Base-by-base conservation (phyloP, 2,329 filamentous ascomycete genomes). In the Nemania serpens region DNA sequence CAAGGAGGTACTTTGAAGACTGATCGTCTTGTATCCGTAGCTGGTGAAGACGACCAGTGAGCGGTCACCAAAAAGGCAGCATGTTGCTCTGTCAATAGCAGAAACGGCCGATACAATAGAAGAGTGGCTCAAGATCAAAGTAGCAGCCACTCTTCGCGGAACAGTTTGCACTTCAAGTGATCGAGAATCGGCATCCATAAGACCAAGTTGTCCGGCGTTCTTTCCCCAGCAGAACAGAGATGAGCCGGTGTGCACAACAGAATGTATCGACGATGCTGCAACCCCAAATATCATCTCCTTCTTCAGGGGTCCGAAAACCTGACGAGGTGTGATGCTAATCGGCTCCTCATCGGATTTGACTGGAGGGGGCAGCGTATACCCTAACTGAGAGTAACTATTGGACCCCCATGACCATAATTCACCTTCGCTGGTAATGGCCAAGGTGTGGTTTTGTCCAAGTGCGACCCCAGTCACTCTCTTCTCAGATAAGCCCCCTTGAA, bases 1-100 rank as follows among this genome's bases (percentile, higher is more conserved):
- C 5, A 86, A 84, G 66, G 93, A 90, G 1, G 80, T 78, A 36
- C 91, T 80, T 0, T 92, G 91, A 65, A 98, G 97, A 47, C 87
- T 88, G 56, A 98, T 82, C 65, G 92, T 91, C n/a, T 93, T 92
- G 73, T 97, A 98, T 4, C 94, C 94, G 70, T 96, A 98, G 67
- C 96, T 96, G 0, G 93, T 94, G 69, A 99, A 97, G 0, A 99
- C 89, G 82, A 91, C 96, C 10, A 98, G 92, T 18, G 93, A 92
- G 67, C 91, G 88, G 68, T 93, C 96, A 50, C 93, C 89, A 2
- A 99, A 83, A 29, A 99, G 78, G 64, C 93, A 90, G 1, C 89
- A 88, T 0, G 95, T 97, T 6, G 95, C 95, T 66, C 88, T 89
- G 71, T 98, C 94, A 60, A 96, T 97, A 3, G 93, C 94, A 0